Evolutionary conservation across 2,329 filamentous ascomycete species (phyloP), one percentile per base, ranked within the genome.

Genomic region (Camillea tinctor): DNA sequence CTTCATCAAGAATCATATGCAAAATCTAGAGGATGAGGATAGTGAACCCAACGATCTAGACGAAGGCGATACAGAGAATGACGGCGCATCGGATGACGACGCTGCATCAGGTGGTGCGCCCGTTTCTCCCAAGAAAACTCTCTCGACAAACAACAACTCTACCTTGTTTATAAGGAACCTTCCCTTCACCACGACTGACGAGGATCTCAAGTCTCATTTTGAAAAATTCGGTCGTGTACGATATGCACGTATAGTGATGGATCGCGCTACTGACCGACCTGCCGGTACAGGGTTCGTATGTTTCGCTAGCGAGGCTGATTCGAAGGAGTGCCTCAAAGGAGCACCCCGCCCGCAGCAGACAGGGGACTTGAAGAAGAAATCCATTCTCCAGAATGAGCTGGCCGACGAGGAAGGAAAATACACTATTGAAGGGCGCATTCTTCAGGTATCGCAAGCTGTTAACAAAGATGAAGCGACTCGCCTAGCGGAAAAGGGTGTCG

Each of bases 261-360:
- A 99, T 72, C 88, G 84, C 52, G 86, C 87, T 22, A 97, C 92
- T 0, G 93, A 93, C 67, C 88, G 92, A 55, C 92, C 95, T 1
- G 92, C 91, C 53, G 95, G 95, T 23, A 98, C 94, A 30, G 95
- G 90, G 3, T 99, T 99, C 71, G 94, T 98, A 26, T 96, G 92
- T 77, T 99, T 99, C 77, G 89, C 88, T 76, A 88, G 89, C 54
- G 78, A 81, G 44, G 85, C 89, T 20, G 92, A 97, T 71, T 91
- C 89, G 65, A 87, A 88, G 71, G 75, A 81, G 20, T 98, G 95
- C 72, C 80, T 97, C 63, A 88, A 87, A 65, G 83, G 81, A 15
- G 91, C 93, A 1, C 95, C 95, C 0, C 85, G 84, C 23, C 75
- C 79, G 26, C 77, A 81, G 60, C 76, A 81, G 20, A 69, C 77